These are phyloP conservation scores for Paraconiothyrium sp. DNA, from an alignment of 2,329 filamentous ascomycete genomes.

Conservation along the genomic window DNA sequence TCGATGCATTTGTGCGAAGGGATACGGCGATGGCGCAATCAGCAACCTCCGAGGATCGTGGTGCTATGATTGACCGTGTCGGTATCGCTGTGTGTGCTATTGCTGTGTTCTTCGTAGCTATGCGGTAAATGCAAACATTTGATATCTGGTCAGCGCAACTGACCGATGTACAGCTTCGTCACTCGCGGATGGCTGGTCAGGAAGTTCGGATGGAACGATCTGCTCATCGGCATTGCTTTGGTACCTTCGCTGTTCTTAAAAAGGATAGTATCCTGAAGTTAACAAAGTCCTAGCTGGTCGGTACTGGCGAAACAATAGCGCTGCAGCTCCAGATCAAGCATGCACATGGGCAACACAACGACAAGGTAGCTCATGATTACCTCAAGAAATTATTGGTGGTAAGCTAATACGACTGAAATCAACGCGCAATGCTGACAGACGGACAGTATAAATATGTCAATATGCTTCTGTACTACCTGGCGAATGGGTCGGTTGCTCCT, in stretches of 20 bases:
- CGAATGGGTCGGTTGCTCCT: constrained; percentile 31
- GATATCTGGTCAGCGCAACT: constrained; percentile 11
- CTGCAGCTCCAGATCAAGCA: constrained; percentile 38
- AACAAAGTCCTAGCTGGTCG: constrained; percentile 25
- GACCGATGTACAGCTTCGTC: constrained; percentile 27
- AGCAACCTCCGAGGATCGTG: constrained; percentile 27
- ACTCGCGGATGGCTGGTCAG: constrained; percentile 37
- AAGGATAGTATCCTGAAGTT: background rate
- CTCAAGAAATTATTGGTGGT: constrained; percentile 38
- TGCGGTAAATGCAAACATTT: constrained; percentile 28
- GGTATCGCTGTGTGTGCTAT: constrained; percentile 33
- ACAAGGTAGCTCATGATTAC: constrained; percentile 27
- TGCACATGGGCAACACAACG: constrained; percentile 33
- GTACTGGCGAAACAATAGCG: constrained; percentile 36
- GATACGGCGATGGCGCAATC: constrained; percentile 4
- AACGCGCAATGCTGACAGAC: background rate
- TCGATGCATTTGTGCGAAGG: constrained; percentile 4
- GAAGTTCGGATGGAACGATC: constrained; percentile 38
- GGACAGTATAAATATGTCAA: constrained; percentile 41
- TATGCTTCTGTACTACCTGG: constrained; percentile 38
- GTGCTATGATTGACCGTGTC: constrained; percentile 35
- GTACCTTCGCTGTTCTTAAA: constrained; percentile 1
- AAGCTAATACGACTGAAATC: background rate
- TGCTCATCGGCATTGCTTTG: constrained; percentile 37
- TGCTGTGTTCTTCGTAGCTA: constrained; percentile 33